Base-by-base conservation (phyloP, 2,329 filamentous ascomycete genomes). In the Cercospora beticola region DNA sequence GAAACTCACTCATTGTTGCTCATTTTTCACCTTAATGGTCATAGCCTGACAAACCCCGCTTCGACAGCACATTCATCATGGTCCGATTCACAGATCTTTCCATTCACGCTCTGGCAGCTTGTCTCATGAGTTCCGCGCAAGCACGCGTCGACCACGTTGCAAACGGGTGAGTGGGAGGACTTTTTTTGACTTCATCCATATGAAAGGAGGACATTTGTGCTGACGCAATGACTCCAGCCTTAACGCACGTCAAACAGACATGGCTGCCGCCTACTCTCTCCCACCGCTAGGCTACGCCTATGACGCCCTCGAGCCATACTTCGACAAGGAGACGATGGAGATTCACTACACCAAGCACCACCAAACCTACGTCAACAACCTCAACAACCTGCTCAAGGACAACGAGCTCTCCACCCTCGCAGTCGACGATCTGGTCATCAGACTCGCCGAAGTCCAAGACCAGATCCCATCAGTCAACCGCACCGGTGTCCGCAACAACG, bases 261-360 rank as follows among this genome's bases (percentile, higher is more conserved):
- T 58, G 43, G 64, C 70, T 49, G 71, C 74, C 71, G 61, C 75
- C 31, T 78, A 76, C 72, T 74, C 74, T 14, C 72, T 78, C 2
- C 76, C 76, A 10, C 70, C 70, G 23, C 72, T 78, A 18, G 71
- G 71, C 69, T 77, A 78, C 68, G 65, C 30, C 54, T 78, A 76
- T 71, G 74, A 91, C 88, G 90, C 89, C 36, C 83, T 92, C 61
- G 89, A 92, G 79, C 90, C 90, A 9, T 86, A 88, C 81, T 93
- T 94, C 82, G 92, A 90, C 36, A 84, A 83, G 74, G 87, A 92
- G 79, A 94, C 93, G 79, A 94, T 94, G 91, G 88, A 91, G 80
- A 86, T 94, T 62, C 91, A 94, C 79, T 90, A 94, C 82, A 82
- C 83, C 79, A 92, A 92, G 82, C 91, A 94, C 79, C 91, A 94